Base-by-base conservation (phyloP, 805 yeast species). In the Saccharomyces eubayanus region DNA sequence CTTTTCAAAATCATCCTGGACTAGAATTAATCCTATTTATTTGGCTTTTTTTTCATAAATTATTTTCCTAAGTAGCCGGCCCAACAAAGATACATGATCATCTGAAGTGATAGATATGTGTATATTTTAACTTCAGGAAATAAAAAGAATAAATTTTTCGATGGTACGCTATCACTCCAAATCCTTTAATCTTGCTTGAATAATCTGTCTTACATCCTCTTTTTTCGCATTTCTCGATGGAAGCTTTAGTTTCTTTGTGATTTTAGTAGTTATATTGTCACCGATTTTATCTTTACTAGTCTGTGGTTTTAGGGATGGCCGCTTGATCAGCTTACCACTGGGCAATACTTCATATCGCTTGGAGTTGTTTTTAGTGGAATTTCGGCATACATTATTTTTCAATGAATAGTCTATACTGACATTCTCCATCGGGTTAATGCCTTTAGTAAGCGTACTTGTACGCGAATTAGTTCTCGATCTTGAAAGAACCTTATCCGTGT, bases 251-350 rank as follows among this genome's bases (percentile, higher is more conserved):
- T 73, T 72, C 52, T 74, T 77, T 2, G 64, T 53, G 2, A 65
- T 46, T 30, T 58, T 63, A 12, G 53, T 46, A 5, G 60, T 31
- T 14, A 53, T 40, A 27, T 43, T 57, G 1, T 31, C 51, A 28
- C 30, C 9, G 8, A 29, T 40, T 21, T 46, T 47, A 11, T 51
- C 27, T 6, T 24, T 49, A 5, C 21, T 20, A 21, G 14, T 46
- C 30, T 30, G 59, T 40, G 28, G 60, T 58, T 45, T 62, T 56
- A 51, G 59, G 59, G 49, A 59, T 67, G 64, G 72, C 66, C 71
- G 76, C 63, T 68, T 78, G 24, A 87, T 74, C 14, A 81, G 70
- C 57, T 84, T 80, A 40, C 96, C 95, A 65, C 91, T 84, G 1
- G 95, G 95, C 54, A 87, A 74, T 48, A 83, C 71, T 59, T 85